Base-by-base conservation (phyloP, 106 monocot genomes). In the Dendrobium huoshanense region DNA sequence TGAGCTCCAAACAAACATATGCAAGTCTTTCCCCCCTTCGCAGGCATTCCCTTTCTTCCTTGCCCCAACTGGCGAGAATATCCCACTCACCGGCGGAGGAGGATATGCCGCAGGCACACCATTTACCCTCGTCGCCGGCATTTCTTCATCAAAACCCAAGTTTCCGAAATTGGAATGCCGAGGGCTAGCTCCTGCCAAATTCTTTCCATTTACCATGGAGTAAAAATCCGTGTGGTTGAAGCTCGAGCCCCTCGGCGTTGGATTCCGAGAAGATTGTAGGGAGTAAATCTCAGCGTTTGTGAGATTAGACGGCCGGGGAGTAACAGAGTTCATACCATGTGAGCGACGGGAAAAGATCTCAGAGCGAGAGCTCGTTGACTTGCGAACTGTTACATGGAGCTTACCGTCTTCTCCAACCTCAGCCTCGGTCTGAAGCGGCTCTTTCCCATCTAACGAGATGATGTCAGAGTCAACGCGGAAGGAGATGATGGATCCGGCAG, bases 381-480 rank as follows among this genome's bases (percentile, higher is more conserved):
- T 85, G 58, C 90, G 77, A 16, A 90, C 80, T 0, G 82, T 80
- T 7, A 90, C 90, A 40, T 83, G 86, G 7, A 87, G 77, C 80
- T 80, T 81, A 22, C 89, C 89, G 75, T 86, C 86, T 22, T 87
- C 56, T 9, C 87, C 85, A 4, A 90, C 70, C 83, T 90, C 90
- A 10, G 90, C 87, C 49, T 90, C 90, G 18, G 87, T 81, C 79
- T 87, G 82, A n/a, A 89, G 77, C 55, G 77, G 77, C n/a, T 90
- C 90, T 16, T 81, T 42, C 1, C 87, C 90, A 54, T 83, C 80
- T 18, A 90, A 56, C 9, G 90, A 90, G 5, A 85, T 31, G 37
- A 90, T 85, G 77, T 90, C 90, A 0, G 87, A 83, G 27, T 90
- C 90, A 33, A 90, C 90, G 6, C 55, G 72, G 77, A 90, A 80